Conservation (phyloP, 208 protist species). For the Zelonia costaricensis region DNA sequence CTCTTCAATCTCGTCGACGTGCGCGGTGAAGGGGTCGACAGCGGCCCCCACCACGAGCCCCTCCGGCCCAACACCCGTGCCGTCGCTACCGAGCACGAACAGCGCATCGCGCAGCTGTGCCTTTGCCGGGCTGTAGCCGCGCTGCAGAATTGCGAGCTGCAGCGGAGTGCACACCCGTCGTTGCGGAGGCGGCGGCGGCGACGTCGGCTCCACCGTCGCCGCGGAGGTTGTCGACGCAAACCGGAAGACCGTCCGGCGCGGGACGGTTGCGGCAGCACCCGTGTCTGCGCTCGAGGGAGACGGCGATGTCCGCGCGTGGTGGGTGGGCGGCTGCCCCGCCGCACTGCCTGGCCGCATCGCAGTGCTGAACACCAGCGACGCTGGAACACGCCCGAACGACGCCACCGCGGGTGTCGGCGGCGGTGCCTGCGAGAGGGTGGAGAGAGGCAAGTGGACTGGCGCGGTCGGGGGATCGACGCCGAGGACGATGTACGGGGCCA, state of each 20-base stretch:
- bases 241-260: conserved; percentile 39
- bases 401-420: too few species aligned
- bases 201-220: neutral
- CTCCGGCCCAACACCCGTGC: too few species aligned
- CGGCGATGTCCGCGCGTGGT: too few species aligned
- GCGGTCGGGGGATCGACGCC: conserved; percentile 12
- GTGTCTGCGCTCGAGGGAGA: too few species aligned
- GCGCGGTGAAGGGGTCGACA: too few species aligned
- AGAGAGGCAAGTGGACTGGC: too few species aligned
- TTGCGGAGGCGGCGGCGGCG: conserved; percentile 4
- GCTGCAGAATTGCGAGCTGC: conserved; percentile 25
- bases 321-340: too few species aligned
- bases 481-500: conserved; percentile 71
- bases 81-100: neutral
- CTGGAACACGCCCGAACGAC: too few species aligned
- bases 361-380: neutral
- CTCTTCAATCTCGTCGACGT: too few species aligned
- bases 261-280: neutral
- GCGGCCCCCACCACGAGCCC: neutral
- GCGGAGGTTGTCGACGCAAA: conserved; percentile 9
- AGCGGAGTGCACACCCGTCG: conserved; percentile 15
- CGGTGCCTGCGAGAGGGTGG: too few species aligned
- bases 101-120: conserved; percentile 10
- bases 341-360: too few species aligned
- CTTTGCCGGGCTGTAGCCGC: conserved; percentile 9